phyloP scores from a whole-genome alignment of 2,329 filamentous ascomycete genomes.

The Monilinia aucupariae region DNA sequence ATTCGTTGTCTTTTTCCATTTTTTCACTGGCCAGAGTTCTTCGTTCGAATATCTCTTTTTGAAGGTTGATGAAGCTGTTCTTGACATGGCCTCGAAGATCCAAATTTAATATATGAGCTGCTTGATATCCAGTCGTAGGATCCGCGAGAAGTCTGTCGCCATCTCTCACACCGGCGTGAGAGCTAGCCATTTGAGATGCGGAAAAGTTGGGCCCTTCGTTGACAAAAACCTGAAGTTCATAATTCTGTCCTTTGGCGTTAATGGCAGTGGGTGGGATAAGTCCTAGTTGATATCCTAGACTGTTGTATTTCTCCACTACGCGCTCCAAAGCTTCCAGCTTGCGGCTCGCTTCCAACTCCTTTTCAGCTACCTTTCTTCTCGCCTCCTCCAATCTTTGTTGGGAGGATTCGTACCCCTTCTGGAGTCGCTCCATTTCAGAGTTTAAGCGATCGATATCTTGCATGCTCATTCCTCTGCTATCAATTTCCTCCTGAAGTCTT shows the following conservation, averaged over 20 bases:
- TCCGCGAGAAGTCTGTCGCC: conserved; percentile 79
- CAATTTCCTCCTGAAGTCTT: conserved; percentile 76
- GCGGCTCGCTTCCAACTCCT: conserved; percentile 77
- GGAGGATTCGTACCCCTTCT: conserved; percentile 77
- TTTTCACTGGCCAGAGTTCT: conserved; percentile 75
- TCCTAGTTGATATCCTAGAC: conserved; percentile 86
- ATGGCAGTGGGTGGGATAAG: conserved; percentile 78
- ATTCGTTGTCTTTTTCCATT: conserved; percentile 90
- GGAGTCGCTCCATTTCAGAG: conserved; percentile 86
- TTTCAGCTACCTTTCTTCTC: conserved; percentile 76
- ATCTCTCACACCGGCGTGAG: conserved; percentile 37
- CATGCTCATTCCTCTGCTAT: conserved; percentile 90
- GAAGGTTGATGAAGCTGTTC: conserved; percentile 67
- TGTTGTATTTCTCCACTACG: conserved; percentile 86
- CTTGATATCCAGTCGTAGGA: conserved; percentile 78
- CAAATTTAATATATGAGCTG: conserved; percentile 79
- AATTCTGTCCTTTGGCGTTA: conserved; percentile 80
- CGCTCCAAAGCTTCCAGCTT: conserved; percentile 91
- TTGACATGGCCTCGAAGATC: conserved; percentile 82
- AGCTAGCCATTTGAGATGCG: conserved; percentile 48
- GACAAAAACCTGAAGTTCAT: conserved; percentile 78
- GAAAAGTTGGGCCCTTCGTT: conserved; percentile 74
- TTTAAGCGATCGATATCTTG: conserved; percentile 99
- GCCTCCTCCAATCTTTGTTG: conserved; percentile 73
- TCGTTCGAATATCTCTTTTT: conserved; percentile 89